Conservation (phyloP, 371 early-diverging fungal species). For the Chytridiales sp. region DNA sequence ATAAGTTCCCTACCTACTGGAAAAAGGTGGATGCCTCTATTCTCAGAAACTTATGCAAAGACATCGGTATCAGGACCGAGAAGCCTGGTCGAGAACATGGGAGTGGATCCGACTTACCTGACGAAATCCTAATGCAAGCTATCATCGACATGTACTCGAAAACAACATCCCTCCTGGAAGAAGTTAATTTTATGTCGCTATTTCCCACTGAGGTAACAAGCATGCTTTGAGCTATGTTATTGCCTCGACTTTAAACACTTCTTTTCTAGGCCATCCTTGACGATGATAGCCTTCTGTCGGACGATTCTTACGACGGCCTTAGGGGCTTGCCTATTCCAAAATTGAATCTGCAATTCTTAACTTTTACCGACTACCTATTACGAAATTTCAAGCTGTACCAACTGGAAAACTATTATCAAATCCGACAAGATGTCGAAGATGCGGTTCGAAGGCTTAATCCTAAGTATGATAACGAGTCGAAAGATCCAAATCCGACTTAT, state of each 20-base stretch:
- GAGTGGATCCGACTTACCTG: too few species aligned
- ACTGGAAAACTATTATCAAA: conserved; percentile 75
- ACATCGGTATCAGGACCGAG: conserved; percentile 58
- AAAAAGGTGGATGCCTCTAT: conserved; percentile 49
- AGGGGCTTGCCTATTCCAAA: conserved; percentile 85
- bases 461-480: conserved; percentile 53
- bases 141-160: too few species aligned
- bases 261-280: too few species aligned
- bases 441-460: conserved; percentile 80
- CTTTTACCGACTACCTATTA: conserved; percentile 84
- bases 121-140: too few species aligned
- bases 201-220: conserved; percentile 89
- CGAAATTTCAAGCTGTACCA: conserved; percentile 83
- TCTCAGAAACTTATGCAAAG: conserved; percentile 55
- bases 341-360: conserved; percentile 89
- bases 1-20: conserved; percentile 59
- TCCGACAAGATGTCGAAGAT: conserved; percentile 88
- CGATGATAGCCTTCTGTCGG: too few species aligned
- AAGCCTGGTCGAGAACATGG: too few species aligned
- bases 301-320: too few species aligned
- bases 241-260: too few species aligned
- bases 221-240: too few species aligned
- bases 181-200: conserved; percentile 67
- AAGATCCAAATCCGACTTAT: conserved; percentile 36
- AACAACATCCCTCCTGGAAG: conserved; percentile 67